Conservation (phyloP, 2,329 filamentous ascomycete genomes). For the Nemania sp. region DNA sequence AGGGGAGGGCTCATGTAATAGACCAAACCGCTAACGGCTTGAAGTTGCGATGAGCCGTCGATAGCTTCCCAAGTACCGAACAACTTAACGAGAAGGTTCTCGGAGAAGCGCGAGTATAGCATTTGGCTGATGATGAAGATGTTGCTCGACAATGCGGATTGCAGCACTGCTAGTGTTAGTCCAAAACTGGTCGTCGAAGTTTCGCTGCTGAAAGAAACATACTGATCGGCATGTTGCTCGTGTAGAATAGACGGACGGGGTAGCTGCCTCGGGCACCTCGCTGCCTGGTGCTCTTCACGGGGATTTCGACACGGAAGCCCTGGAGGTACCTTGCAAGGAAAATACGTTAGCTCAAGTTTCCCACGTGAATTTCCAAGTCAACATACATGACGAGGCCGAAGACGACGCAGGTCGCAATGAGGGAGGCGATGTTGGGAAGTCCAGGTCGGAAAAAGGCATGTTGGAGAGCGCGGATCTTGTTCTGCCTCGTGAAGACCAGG, state of each 20-base stretch:
- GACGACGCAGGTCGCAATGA: constrained; percentile 87
- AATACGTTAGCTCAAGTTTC: no score
- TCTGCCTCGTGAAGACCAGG: constrained; percentile 95
- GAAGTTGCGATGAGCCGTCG: constrained; percentile 94
- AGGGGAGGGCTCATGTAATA: constrained; percentile 99
- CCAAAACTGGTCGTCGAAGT: no score
- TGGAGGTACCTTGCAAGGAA: no score
- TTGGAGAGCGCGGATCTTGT: constrained; percentile 97
- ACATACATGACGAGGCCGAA: constrained; percentile 99
- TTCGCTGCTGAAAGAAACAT: no score
- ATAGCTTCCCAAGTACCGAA: constrained; percentile 98
- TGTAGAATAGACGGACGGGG: constrained; percentile 99
- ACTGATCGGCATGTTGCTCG: constrained; percentile 99
- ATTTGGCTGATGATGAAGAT: constrained; percentile 99
- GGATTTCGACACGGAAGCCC: constrained; percentile 99
- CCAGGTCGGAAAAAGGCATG: constrained; percentile 99
- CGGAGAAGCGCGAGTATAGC: constrained; percentile 98
- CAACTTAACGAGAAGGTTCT: constrained; percentile 96
- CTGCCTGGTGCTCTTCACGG: constrained; percentile 98
- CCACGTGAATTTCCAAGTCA: no score
- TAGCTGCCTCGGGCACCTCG: constrained; percentile 98
- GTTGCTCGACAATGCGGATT: constrained; percentile 98
- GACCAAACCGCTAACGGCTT: constrained; percentile 87
- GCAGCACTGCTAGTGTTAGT: no score
- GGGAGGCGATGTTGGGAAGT: constrained; percentile 99